These are phyloP conservation scores for Wickerhamomyces sp. DNA, from an alignment of 1,139 yeast genomes.

Conservation along the genomic window DNA sequence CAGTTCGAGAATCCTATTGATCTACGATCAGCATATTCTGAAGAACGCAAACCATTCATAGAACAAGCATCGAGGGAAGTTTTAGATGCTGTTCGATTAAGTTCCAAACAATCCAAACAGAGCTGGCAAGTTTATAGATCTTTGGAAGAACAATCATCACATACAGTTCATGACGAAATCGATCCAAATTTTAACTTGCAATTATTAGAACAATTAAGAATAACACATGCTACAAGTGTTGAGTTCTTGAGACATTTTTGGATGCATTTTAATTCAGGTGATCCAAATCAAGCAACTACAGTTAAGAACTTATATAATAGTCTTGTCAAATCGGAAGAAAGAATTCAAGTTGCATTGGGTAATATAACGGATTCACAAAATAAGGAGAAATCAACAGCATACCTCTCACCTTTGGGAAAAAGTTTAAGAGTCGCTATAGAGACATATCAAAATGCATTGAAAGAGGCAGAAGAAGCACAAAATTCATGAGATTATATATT, in stretches of 20 bases:
- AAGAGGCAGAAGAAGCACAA: slow-evolving; percentile 2
- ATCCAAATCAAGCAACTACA: slow-evolving; percentile 42
- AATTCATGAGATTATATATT: too few relatives aligned
- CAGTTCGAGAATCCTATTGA: slow-evolving; percentile 33
- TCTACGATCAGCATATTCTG: slow-evolving; percentile 35
- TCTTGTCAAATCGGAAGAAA: slow-evolving; percentile 40
- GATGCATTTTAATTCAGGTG: slow-evolving; percentile 55
- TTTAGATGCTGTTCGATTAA: slow-evolving; percentile 46
- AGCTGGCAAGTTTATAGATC: slow-evolving; percentile 35
- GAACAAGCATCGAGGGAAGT: slow-evolving; percentile 47
- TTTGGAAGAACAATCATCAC: slow-evolving; percentile 20
- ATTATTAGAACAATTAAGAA: slow-evolving; percentile 36
- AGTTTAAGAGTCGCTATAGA: slow-evolving; percentile 35
- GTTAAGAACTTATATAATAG: slow-evolving; percentile 43
- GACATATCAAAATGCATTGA: slow-evolving; percentile 28
- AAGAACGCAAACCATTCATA: slow-evolving; percentile 34
- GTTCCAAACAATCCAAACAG: slow-evolving; percentile 48
- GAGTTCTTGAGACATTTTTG: slow-evolving; percentile 72
- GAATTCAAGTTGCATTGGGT: slow-evolving; percentile 34
- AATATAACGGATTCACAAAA: slow-evolving; percentile 24
- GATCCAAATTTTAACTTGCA: slow-evolving; percentile 20
- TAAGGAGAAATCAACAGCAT: slow-evolving; percentile 23
- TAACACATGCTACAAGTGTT: slow-evolving; percentile 61
- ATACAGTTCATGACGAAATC: slow-evolving; percentile 18
- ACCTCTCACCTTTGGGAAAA: slow-evolving; percentile 32